Percentiles rank a stretch among this genome's conserved stretches.
phyloP scores from a whole-genome alignment of 768 basidiomycete species.

The Lyophyllum semitale region DNA sequence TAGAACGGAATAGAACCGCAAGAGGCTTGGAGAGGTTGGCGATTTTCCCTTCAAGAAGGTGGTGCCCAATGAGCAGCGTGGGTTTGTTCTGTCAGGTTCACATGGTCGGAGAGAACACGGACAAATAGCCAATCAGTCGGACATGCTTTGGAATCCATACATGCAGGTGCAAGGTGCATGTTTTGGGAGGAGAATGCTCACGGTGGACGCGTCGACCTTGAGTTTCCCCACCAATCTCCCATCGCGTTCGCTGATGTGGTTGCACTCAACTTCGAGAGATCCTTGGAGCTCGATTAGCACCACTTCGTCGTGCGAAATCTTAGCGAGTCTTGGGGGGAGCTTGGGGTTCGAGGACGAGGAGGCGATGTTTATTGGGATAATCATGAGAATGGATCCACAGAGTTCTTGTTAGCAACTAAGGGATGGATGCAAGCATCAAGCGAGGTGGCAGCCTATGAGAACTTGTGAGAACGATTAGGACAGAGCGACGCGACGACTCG shows the following conservation, averaged over 20 bases:
- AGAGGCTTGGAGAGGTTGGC: constrained; percentile 75
- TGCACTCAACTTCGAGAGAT: constrained; percentile 66
- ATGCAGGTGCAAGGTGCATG: background rate
- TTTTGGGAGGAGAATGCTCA: constrained; percentile 29
- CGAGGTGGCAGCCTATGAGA: background rate
- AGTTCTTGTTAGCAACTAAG: background rate
- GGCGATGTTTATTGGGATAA: constrained; percentile 59
- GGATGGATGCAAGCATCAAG: background rate
- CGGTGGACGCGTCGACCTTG: constrained; percentile 58
- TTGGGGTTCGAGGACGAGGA: constrained; percentile 38
- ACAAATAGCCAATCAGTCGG: constrained; percentile 1
- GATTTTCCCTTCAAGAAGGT: constrained; percentile 88
- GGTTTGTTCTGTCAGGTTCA: constrained; percentile 60
- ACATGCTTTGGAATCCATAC: constrained; percentile 1
- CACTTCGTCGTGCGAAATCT: constrained; percentile 77
- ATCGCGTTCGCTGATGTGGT: constrained; percentile 50
- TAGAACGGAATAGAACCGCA: constrained; percentile 66
- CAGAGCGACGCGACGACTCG: constrained; percentile 17
- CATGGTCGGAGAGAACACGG: background rate
- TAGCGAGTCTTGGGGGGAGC: constrained; percentile 66
- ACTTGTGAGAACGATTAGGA: too few relatives aligned
- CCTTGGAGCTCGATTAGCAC: constrained; percentile 91
- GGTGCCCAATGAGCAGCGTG: constrained; percentile 82
- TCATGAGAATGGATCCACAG: constrained; percentile 43
- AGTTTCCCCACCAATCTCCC: constrained; percentile 82